These are phyloP conservation scores for Pontederia crassipes DNA, from an alignment of 176 grass and related monocot species.

Conservation along the genomic window DNA sequence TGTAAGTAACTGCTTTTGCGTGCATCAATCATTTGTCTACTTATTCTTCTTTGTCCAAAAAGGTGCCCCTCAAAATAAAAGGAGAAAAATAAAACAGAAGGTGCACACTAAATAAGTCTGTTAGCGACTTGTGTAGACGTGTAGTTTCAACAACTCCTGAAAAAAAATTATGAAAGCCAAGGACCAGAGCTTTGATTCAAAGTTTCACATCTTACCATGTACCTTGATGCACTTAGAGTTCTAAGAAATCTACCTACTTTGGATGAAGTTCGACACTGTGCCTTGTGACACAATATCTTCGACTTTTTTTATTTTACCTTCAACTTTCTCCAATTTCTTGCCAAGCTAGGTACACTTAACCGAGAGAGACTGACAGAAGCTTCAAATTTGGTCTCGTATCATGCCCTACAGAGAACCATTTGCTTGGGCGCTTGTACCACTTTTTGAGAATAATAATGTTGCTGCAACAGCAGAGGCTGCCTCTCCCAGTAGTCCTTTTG, in stretches of 20 bases:
- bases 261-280: too few relatives aligned
- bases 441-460: constrained; percentile 78
- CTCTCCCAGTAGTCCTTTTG: constrained; percentile 81
- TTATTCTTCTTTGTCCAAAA: background rate
- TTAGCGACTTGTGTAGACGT: too few relatives aligned
- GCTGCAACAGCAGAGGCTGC: constrained; percentile 39
- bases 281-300: too few relatives aligned
- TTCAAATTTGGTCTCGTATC: constrained; percentile 92
- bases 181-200: too few relatives aligned
- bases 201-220: too few relatives aligned
- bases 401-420: constrained; percentile 90
- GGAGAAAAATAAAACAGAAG: too few relatives aligned
- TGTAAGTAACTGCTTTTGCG: constrained; percentile 44
- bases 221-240: too few relatives aligned
- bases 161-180: too few relatives aligned
- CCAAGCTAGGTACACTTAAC: constrained; percentile 65
- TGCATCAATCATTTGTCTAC: background rate
- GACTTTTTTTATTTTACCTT: constrained; percentile 2
- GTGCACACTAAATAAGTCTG: too few relatives aligned
- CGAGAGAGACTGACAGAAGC: constrained; percentile 93
- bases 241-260: too few relatives aligned
- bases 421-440: constrained; percentile 85
- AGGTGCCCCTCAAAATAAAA: too few relatives aligned
- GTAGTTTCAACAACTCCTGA: too few relatives aligned
- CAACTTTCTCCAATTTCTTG: constrained; percentile 19